These are phyloP conservation scores for Yamadazyma dendronema DNA, from an alignment of 1,139 yeast genomes.

Conservation along the genomic window DNA sequence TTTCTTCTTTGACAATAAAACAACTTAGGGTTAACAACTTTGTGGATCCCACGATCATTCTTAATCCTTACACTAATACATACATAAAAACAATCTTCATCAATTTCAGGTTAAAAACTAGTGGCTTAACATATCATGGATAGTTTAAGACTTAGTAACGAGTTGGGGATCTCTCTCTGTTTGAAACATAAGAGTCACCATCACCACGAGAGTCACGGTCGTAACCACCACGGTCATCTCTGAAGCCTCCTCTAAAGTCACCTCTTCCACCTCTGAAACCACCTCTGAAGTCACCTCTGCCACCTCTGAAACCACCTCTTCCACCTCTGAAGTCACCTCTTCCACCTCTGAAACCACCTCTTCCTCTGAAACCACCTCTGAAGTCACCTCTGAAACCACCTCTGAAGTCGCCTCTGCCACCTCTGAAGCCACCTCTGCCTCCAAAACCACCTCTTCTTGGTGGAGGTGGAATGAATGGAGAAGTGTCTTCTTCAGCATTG, in stretches of 20 bases:
- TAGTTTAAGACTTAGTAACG: conserved; percentile 27
- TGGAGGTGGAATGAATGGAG: conserved; percentile 71
- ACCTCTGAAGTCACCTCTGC: conserved; percentile 24
- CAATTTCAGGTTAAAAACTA: neutral
- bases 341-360: conserved; percentile 43
- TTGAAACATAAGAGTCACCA: conserved; percentile 34
- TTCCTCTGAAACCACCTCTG: conserved; percentile 39
- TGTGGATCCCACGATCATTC: conserved; percentile 8
- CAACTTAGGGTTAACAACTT: conserved; percentile 1
- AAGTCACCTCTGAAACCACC: conserved; percentile 26
- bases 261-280: conserved; percentile 39
- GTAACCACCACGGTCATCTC: conserved; percentile 43
- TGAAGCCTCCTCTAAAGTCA: conserved; percentile 35
- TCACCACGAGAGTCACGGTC: conserved; percentile 36
- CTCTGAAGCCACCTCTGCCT: conserved; percentile 27
- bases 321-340: conserved; percentile 46
- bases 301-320: conserved; percentile 33
- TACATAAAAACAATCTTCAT: conserved; percentile 4
- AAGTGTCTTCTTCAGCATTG: conserved; percentile 75
- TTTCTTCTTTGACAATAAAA: conserved; percentile 4
- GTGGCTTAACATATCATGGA: neutral
- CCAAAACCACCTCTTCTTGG: conserved; percentile 52
- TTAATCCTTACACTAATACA: conserved; percentile 6
- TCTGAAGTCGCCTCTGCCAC: conserved; percentile 30
- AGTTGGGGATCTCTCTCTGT: conserved; percentile 49